Base-by-base conservation (phyloP, 2,329 filamentous ascomycete species). In the Neopestalotiopsis sp. region DNA sequence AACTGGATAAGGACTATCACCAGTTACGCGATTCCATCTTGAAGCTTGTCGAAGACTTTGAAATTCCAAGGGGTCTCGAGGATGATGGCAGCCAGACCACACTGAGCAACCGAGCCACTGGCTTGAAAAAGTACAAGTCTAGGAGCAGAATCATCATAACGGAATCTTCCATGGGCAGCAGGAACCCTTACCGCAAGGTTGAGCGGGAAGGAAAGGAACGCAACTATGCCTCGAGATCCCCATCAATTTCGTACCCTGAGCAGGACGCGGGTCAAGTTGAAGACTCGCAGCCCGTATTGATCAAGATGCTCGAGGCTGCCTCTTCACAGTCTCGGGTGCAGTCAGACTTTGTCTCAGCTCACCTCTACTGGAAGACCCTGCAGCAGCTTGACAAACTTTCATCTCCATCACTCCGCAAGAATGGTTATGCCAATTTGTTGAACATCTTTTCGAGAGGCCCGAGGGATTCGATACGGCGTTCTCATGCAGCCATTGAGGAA, bases 341-440 rank as follows among this genome's bases (percentile, higher is more conserved):
- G 70, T 92, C 92, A 0, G 94, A 97, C 77, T 97, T 94, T 75
- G 90, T 96, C 64, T 91, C 91, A 38, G 92, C 94, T 1, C 93
- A 97, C 74, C 86, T 93, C 65, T 97, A 95, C 83, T 95, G 93
- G 90, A 92, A 91, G 77, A 94, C 94, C 0, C 82, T 95, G 34
- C 90, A 93, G 70, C 91, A 94, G 71, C 85, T 97, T 20, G 89
- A 89, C 73, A 86, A 86, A 67, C 80, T 92, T 68, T 84, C 83
- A 57, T 90, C 88, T 17, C 83, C 87, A 6, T 91, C 86, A 10
- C 80, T 94, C 38, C 89, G 88, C 30, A 85, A 87, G 67, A 86
- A 94, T 76, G 89, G 92, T 38, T 93, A 93, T 80, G 85, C 92
- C 45, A 90, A 90, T 72, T 83, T 94, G 72, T 81, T 94, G 69